Conservation (phyloP, 208 protist genomes). For the Leishmania lainsoni region DNA sequence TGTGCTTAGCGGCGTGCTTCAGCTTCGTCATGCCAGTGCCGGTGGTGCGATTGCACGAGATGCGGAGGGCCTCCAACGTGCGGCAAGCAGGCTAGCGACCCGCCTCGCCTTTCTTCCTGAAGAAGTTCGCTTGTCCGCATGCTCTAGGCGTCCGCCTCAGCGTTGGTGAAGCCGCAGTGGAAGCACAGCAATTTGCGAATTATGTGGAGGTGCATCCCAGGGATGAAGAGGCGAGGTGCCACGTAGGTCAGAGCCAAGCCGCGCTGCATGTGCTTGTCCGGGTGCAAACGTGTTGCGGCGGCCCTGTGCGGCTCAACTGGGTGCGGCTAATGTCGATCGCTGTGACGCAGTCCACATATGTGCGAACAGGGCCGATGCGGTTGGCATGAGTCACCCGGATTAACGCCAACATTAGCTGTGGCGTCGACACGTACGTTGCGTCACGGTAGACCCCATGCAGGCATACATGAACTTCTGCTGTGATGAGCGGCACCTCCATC, state of each 20-base stretch:
- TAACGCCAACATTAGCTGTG: conserved; percentile 32
- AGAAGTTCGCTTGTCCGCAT: background rate
- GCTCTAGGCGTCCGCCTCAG: conserved; percentile 60
- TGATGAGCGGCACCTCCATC: conserved; percentile 34
- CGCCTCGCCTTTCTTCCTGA: background rate
- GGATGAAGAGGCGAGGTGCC: conserved; percentile 54
- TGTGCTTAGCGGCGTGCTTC: conserved; percentile 54
- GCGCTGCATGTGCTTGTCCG: conserved; percentile 33
- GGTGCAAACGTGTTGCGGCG: conserved; percentile 46
- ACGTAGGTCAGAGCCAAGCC: conserved; percentile 44
- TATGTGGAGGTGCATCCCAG: conserved; percentile 34
- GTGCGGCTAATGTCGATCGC: conserved; percentile 57
- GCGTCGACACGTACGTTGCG: conserved; percentile 35
- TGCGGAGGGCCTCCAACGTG: conserved; percentile 39
- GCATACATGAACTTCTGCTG: conserved; percentile 33
- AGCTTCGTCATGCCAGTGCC: conserved; percentile 48
- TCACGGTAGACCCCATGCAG: conserved; percentile 38
- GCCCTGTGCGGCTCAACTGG: conserved; percentile 36
- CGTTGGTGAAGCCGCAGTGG: conserved; percentile 52
- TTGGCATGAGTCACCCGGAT: conserved; percentile 31
- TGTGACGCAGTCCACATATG: conserved; percentile 32
- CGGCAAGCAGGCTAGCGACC: conserved; percentile 9
- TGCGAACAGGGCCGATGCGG: conserved; percentile 17
- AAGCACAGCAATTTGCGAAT: conserved; percentile 37
- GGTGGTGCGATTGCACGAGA: conserved; percentile 50